These are phyloP conservation scores for Aaosphaeria arxii DNA, from an alignment of 2,329 filamentous ascomycete species.

Conservation along the genomic window DNA sequence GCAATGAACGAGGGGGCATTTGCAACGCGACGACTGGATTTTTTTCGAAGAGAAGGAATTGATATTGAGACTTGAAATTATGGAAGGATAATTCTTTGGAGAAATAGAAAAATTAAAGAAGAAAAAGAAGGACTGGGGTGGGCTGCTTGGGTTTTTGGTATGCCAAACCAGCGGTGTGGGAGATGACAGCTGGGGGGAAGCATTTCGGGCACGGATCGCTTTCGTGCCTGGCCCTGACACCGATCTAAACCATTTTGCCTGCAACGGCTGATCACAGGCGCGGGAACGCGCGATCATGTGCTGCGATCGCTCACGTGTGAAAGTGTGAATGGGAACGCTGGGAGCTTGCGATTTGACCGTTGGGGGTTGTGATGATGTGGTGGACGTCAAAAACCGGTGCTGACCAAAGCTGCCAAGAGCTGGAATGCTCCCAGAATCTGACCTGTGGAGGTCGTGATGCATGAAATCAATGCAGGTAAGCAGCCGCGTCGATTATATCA, in stretches of 20 bases:
- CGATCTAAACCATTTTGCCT: slow-evolving; percentile 12
- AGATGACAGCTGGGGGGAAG: slow-evolving; percentile 28
- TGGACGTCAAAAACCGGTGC: too few species aligned
- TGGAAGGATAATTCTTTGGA: too few species aligned
- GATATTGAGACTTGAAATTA: too few species aligned
- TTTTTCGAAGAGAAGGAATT: slow-evolving; percentile 7
- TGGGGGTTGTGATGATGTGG: too few species aligned
- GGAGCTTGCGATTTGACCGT: too few species aligned
- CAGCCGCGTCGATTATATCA: too few species aligned
- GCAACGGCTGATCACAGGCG: slow-evolving; percentile 29
- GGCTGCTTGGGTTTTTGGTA: slow-evolving; percentile 2
- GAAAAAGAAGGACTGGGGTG: background rate
- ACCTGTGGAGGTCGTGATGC: too few species aligned
- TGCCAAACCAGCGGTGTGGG: slow-evolving; percentile 37
- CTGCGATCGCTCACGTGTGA: slow-evolving; percentile 17
- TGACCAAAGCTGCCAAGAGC: too few species aligned
- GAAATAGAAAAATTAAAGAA: background rate
- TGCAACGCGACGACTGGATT: slow-evolving; percentile 2
- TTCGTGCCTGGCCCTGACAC: too few species aligned
- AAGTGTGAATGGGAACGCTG: background rate
- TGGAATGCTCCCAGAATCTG: too few species aligned
- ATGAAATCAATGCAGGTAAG: too few species aligned
- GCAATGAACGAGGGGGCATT: slow-evolving; percentile 36
- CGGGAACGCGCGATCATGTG: slow-evolving; percentile 27
- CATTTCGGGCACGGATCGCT: slow-evolving; percentile 14